phyloP scores from a whole-genome alignment of 2,329 filamentous ascomycete genomes.

The Stemphylium beticola region DNA sequence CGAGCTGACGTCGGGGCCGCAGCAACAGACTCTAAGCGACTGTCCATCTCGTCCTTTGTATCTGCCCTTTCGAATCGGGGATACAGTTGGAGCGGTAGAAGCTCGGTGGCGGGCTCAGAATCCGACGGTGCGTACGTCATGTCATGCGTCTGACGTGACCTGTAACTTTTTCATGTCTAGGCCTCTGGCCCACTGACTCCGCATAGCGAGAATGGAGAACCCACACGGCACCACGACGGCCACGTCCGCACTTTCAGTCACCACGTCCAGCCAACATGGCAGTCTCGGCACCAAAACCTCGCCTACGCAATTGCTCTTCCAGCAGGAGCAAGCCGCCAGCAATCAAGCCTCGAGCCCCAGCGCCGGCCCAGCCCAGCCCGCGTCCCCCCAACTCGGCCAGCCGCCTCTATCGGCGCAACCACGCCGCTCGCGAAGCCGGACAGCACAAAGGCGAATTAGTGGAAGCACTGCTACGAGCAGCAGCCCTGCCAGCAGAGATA shows the following conservation, averaged over 20 bases:
- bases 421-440: slow-evolving; percentile 48
- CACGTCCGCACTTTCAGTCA: slow-evolving; percentile 52
- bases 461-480: slow-evolving; percentile 83
- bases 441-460: slow-evolving; percentile 77
- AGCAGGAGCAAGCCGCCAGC: slow-evolving; percentile 33
- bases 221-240: slow-evolving; percentile 50
- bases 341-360: slow-evolving; percentile 15
- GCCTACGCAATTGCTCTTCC: slow-evolving; percentile 46
- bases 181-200: slow-evolving; percentile 14
- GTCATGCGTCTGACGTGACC: slow-evolving; percentile 15
- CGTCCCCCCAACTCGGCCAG: slow-evolving; percentile 24
- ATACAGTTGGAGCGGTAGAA: slow-evolving; percentile 57
- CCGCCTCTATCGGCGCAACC: slow-evolving; percentile 23
- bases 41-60: slow-evolving; percentile 74
- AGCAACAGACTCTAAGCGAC: slow-evolving; percentile 63
- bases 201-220: slow-evolving; percentile 36
- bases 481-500: slow-evolving; percentile 71
- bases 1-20: slow-evolving; percentile 52
- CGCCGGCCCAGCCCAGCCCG: slow-evolving; percentile 19
- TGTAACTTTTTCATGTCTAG: slow-evolving; percentile 2
- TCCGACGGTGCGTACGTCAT: slow-evolving; percentile 50
- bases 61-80: slow-evolving; percentile 63
- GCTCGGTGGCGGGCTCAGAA: slow-evolving; percentile 54
- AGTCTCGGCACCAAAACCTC: slow-evolving; percentile 48
- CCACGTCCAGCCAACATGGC: slow-evolving; percentile 53